Evolutionary conservation across 768 basidiomycete species (phyloP), one percentile per base, ranked within the genome.

Genomic region (Lanmaoa pseudosensibilis): DNA sequence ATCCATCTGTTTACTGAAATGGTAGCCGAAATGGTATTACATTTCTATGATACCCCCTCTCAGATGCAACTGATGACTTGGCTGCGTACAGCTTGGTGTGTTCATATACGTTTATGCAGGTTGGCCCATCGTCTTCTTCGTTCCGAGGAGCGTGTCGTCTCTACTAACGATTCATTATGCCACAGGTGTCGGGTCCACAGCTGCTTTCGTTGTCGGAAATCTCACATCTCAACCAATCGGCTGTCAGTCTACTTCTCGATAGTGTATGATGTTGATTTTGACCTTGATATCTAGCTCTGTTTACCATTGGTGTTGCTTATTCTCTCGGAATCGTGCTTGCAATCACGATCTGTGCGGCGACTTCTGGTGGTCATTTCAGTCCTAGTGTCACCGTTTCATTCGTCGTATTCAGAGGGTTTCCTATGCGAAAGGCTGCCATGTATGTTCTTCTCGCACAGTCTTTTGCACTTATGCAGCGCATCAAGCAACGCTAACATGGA

Each of bases 321-420:
- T 76, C 78, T 5, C 70, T 80, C 36, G 86, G 86, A 25, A 84
- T 87, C 57, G 60, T 85, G 15, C 76, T 87, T 47, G 87, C 86
- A 1, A 65, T 88, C 50, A 67, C 70, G 10, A 69, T 85, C 27
- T 84, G 80, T 49, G 71, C 70, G 5, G 67, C 79, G 18, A 78
- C 84, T 1, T 86, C 84, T 13, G 83, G 83, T 12, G 81, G 85
- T 21, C 87, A 88, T 62, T 83, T 88, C 66, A 85, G 78, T 52
- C 90, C 89, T 2, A 78, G 80, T 46, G 76, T 88, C 21, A 84
- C 86, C 4, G 72, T 87, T 46, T 69, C 78, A 9, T 70, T 79
- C 41, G 71, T 77, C 18, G 11, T 86, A 15, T 81, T 83, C 75
- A 81, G 73, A 56, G 79, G 78, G 1, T 84, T 86, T 69, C 83